Conservation (phyloP, 129 eudicot genomes). For the Dittrichia graveolens region DNA sequence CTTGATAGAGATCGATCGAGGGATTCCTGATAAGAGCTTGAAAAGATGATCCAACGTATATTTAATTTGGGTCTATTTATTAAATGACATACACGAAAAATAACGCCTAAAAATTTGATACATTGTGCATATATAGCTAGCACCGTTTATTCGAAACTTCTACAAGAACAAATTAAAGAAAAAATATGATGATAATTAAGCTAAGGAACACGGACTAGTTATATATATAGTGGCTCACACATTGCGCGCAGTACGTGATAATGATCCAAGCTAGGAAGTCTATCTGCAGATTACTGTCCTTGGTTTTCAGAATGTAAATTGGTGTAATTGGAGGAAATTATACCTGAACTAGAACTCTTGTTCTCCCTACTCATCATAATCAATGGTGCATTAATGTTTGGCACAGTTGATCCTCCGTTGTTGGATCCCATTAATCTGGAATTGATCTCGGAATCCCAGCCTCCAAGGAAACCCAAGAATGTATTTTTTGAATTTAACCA, state of each 20-base stretch:
- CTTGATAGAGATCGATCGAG: too few species aligned
- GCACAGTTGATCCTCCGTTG: background rate
- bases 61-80: too few species aligned
- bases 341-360: conserved; percentile 4
- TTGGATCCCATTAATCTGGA: conserved; percentile 13
- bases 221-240: background rate
- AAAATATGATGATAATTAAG: too few species aligned
- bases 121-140: too few species aligned
- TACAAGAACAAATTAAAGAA: too few species aligned
- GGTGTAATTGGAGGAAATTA: background rate
- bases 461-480: conserved; percentile 37
- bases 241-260: background rate
- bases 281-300: conserved; percentile 23
- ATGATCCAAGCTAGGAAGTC: conserved; percentile 13
- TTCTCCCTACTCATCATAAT: conserved; percentile 17
- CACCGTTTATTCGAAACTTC: too few species aligned
- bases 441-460: conserved; percentile 32
- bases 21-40: too few species aligned
- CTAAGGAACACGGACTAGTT: too few species aligned
- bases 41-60: too few species aligned
- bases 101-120: too few species aligned
- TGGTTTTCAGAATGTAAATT: conserved; percentile 22
- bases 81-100: too few species aligned
- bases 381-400: conserved; percentile 11
- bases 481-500: conserved; percentile 41